Evolutionary conservation across 1,284 basidiomycete genomes (phyloP), one percentile per base, ranked within the genome.

Genomic region (Trichosporon sp.): DNA sequence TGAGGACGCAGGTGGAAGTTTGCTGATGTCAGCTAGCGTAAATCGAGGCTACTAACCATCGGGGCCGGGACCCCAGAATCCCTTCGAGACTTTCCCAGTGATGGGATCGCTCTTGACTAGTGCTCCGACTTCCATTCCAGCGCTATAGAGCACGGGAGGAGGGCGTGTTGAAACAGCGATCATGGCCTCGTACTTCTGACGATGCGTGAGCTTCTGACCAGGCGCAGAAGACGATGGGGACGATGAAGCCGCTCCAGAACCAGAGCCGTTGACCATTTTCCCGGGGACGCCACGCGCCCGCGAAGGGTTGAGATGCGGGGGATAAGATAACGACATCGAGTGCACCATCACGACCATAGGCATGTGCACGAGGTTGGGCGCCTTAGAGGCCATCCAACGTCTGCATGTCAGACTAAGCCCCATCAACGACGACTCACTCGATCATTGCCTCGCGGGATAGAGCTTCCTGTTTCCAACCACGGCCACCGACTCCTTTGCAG

Each of bases 71-170:
- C 77, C 78, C 73, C 78, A 78, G 63, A 74, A 78, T 0, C 79
- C 79, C 58, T 78, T 78, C 4, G 76, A 72, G 2, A 76, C 72
- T 58, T 78, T 78, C 3, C 77, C 79, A 11, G 65, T 73, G 52
- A 79, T 66, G 1, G 79, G 78, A 56, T 80, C 79, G 36, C 75
- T 76, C 34, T 73, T 66, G 31, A 79, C 73, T 5, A 78, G 69
- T 0, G 71, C 74, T 2, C 75, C 75, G 11, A 70, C 64, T 27
- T 71, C 72, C 49, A 78, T 60, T 1, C 78, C 71, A 1, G 73
- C 75, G 33, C 69, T 72, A 59, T 75, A 71, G 5, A 80, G 67
- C n/a, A 71, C 68, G 0, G 79, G 79, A 1, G 74, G 62, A 3
- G 76, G 72, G 4, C 77, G 70, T 1, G 75, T 73, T 2, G 73